Percentiles rank a stretch among this genome's conserved stretches.
phyloP scores from a whole-genome alignment of 2,329 filamentous ascomycete species.

The Calonectria leucothoes region DNA sequence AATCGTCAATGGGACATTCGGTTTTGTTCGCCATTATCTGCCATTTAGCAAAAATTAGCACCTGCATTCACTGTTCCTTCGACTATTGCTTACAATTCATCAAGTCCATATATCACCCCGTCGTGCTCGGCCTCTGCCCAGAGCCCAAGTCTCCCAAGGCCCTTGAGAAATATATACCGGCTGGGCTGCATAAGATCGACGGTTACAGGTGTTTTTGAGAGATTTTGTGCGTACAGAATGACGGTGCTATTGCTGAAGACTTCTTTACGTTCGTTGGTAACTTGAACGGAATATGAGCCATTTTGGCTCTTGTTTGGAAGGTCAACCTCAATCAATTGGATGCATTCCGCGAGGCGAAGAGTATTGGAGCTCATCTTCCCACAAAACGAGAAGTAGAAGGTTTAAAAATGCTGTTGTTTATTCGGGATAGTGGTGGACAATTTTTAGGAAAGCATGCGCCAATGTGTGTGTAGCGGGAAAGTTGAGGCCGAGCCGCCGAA shows the following conservation, averaged over 20 bases:
- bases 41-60: neutral
- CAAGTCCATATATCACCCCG: neutral
- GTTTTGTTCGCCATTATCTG: neutral
- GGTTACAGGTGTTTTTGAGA: neutral
- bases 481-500: too few species aligned
- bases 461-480: neutral
- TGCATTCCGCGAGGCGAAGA: slow-evolving; percentile 4
- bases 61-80: neutral
- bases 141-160: neutral
- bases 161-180: neutral
- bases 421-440: neutral
- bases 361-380: neutral
- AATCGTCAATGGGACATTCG: neutral
- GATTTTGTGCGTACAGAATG: neutral
- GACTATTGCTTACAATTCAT: neutral
- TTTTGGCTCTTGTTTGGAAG: slow-evolving; percentile 6
- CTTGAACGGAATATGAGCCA: neutral
- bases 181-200: neutral
- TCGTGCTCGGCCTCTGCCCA: neutral
- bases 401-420: neutral
- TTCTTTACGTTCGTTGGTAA: slow-evolving; percentile 1
- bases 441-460: neutral
- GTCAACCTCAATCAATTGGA: slow-evolving; percentile 5
- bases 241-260: neutral
- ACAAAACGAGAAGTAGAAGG: neutral